Base-by-base conservation (phyloP, 2,329 filamentous ascomycete species). In the Parastagonospora nodorum region DNA sequence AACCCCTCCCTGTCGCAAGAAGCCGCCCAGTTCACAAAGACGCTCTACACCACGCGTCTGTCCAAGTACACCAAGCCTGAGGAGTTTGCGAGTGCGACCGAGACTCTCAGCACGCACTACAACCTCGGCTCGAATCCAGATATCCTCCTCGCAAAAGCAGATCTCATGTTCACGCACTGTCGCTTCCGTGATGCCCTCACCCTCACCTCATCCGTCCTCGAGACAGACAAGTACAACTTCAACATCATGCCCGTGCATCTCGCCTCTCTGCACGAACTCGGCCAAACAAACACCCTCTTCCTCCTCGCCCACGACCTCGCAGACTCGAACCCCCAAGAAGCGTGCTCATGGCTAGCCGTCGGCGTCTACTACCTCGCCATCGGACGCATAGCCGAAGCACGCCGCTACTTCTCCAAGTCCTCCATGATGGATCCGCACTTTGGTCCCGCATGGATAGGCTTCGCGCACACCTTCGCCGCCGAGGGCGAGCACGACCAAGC, bases 401-500 rank as follows among this genome's bases (percentile, higher is more conserved):
- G 94, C 9, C 86, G 93, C 33, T 99, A 94, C 78, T 99, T 99
- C 74, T 96, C 90, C 67, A 99, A 99, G 75, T 90, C 95, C 4
- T 96, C 90, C 59, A 89, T 97, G 80, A 93, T 99, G 87, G 92
- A 99, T 68, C 90, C 93, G 6, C 93, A 97, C 76, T 99, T 96
- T 65, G 93, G 93, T 0, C 90, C 94, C 1, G 94, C 94, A 2
- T 99, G 94, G 94, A 97, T 99, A 58, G 94, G 95, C 1, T 99
- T 99, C 69, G 94, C 94, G 1, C 95, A 99, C 73, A 99, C 94
- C 0, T 99, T 99, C 71, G 94, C 94, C 1, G 92, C 92, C 9
- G 94, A 99, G 73, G 94, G 94, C 45, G 94, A 99, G 74, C 92
- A 97, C 73, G 94, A 99, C 72, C 94, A 99, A 76, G 94, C 94